A percentile compares a stretch with the other conserved stretches of the same genome.
These are phyloP conservation scores for Mucor velutinosus DNA, from an alignment of 371 early-diverging fungal species.

Conservation along the genomic window DNA sequence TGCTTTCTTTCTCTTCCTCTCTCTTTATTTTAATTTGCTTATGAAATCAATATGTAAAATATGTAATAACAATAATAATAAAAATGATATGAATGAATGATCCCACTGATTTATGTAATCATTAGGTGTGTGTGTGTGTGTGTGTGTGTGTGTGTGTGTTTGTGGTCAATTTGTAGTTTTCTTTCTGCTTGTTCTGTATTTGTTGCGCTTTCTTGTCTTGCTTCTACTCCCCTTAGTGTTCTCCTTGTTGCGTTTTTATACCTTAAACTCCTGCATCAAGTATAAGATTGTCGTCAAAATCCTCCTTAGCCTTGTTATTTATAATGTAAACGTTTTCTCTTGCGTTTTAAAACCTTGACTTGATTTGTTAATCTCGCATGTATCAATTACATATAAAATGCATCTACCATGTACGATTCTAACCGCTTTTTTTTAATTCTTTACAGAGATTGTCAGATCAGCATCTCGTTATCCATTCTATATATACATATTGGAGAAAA, in stretches of 20 bases:
- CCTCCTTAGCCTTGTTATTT: background rate
- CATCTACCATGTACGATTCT: background rate
- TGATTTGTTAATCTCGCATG: background rate
- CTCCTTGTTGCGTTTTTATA: background rate
- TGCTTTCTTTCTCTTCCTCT: background rate
- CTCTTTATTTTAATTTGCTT: background rate
- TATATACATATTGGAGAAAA: background rate
- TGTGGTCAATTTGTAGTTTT: background rate
- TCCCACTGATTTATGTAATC: background rate
- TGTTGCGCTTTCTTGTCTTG: background rate
- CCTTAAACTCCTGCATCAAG: background rate
- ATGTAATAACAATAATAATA: background rate
- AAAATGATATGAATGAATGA: background rate
- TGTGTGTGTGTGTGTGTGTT: no score
- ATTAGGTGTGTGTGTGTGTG: no score
- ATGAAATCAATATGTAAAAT: background rate
- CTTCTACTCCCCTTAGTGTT: background rate
- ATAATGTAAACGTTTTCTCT: constrained; percentile 1
- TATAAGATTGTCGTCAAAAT: background rate
- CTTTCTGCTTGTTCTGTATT: background rate
- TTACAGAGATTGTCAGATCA: constrained; percentile 2
- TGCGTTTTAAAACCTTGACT: background rate
- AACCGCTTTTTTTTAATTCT: background rate
- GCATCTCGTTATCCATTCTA: background rate
- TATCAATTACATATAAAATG: background rate